Evolutionary conservation across 2,329 filamentous ascomycete species (phyloP), one percentile per base, ranked within the genome.

Genomic region (Claviceps digitariae): DNA sequence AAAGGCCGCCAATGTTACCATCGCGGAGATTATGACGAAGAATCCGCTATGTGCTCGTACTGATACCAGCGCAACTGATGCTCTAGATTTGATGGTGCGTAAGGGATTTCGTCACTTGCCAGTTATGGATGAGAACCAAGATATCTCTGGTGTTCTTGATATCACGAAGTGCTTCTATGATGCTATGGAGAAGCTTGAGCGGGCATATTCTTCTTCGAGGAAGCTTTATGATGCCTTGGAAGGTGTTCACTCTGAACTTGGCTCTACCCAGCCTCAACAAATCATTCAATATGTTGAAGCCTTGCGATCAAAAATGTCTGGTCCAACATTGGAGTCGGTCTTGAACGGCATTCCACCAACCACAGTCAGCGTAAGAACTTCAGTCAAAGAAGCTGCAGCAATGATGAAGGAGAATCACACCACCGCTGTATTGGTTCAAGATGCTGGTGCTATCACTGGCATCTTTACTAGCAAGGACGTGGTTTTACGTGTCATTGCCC

Each of bases 151-250:
- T 74, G 90, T 98, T 60, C 75, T 98, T 52, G 93, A 98, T 70
- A 98, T 98, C 63, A 98, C 93, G 54, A 98, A 97, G 72, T 98
- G 93, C 72, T 98, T 98, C 71, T 98, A 98, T 72, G 93, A 98
- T 72, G 93, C 93, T 45, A 98, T 98, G 93, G 93, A 98, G 76
- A 98, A 98, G 76, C 75, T 98, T 56, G 93, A 98, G 75, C 86
- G 93, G 51, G 93, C 93, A 50, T 98, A 98, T 69, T 90, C 89
- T 59, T 97, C 93, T 17, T 98, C 93, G n/a, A 83, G 93, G 61
- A 95, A 96, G 71, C 79, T 98, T 23, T 97, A 98, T 69, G 93
- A 97, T 74, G 93, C 93, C 36, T 74, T 98, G 55, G 93, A 98
- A 72, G 93, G 93, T 69, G 93, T 98, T 3, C 93, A 98, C 72